Evolutionary conservation across 176 grass and related monocot genomes (phyloP).

Genomic region (Pontederia crassipes): DNA sequence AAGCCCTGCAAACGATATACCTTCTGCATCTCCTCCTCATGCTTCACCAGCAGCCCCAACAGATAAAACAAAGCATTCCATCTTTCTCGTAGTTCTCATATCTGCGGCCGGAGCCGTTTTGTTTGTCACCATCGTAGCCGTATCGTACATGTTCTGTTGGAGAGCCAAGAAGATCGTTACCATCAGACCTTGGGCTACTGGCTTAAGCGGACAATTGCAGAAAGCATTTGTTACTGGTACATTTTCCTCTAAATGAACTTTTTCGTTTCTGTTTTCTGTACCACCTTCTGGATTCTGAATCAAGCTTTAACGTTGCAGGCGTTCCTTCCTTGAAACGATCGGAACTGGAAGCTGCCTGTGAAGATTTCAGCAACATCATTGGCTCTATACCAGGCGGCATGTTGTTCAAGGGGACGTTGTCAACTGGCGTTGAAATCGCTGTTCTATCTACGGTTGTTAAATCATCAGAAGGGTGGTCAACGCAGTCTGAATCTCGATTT

Average conservation of each 20-base stretch:
- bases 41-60: not conserved
- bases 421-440: constrained; percentile 76
- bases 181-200: constrained; percentile 78
- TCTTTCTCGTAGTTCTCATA: constrained; percentile 13
- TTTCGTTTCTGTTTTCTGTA: not conserved
- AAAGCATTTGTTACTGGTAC: constrained; percentile 88
- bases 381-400: constrained; percentile 50
- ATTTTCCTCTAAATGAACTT: constrained; percentile 1
- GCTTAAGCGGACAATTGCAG: constrained; percentile 84
- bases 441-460: constrained; percentile 37
- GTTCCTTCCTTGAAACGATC: constrained; percentile 57
- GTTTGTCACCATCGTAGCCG: constrained; percentile 30
- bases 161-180: constrained; percentile 35
- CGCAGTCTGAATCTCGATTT: constrained; percentile 53
- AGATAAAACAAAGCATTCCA: constrained; percentile 8
- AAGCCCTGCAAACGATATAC: not conserved
- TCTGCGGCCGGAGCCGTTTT: constrained; percentile 24
- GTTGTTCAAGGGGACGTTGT: constrained; percentile 84
- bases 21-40: not conserved
- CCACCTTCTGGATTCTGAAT: not conserved
- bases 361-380: constrained; percentile 89
- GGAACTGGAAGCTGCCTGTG: constrained; percentile 72
- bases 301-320: constrained; percentile 29
- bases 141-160: constrained; percentile 33
- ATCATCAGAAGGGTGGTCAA: constrained; percentile 61